Percentiles rank a stretch among this genome's conserved stretches.
phyloP scores from a whole-genome alignment of 306 rosid species.

The Gynostemma pentaphyllum region DNA sequence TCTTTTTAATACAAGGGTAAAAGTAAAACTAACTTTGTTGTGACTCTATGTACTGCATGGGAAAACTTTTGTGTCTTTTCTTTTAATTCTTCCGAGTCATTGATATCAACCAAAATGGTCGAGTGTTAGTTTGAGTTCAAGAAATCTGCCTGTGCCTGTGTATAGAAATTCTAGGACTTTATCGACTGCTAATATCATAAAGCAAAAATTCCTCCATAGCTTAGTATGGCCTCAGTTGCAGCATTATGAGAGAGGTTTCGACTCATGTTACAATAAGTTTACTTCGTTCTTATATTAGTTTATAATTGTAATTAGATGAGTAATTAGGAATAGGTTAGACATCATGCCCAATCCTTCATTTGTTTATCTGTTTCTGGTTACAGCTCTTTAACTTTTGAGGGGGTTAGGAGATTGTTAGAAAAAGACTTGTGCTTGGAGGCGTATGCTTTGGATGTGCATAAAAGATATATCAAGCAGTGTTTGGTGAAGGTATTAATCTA shows the following conservation, averaged over 20 bases:
- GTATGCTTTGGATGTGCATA: slow-evolving; percentile 66
- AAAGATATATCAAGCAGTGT: slow-evolving; percentile 68
- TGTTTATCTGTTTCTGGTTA: slow-evolving; percentile 13
- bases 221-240: background rate
- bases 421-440: slow-evolving; percentile 60
- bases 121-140: background rate
- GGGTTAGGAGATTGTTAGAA: slow-evolving; percentile 88
- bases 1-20: background rate
- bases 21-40: background rate
- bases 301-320: background rate
- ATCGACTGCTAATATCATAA: background rate
- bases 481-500: slow-evolving; percentile 54
- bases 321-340: background rate
- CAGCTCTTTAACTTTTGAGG: slow-evolving; percentile 89
- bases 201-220: background rate
- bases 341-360: background rate
- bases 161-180: background rate
- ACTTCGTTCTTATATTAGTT: background rate
- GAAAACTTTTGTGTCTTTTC: background rate
- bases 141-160: background rate
- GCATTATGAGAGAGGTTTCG: background rate
- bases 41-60: background rate
- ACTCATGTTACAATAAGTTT: background rate
- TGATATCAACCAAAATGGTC: background rate
- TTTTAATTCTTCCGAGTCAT: background rate